A percentile compares a stretch with the other conserved stretches of the same genome.
These are phyloP conservation scores for Lasiodiplodia gonubiensis DNA, from an alignment of 2,329 filamentous ascomycete genomes.

Conservation along the genomic window DNA sequence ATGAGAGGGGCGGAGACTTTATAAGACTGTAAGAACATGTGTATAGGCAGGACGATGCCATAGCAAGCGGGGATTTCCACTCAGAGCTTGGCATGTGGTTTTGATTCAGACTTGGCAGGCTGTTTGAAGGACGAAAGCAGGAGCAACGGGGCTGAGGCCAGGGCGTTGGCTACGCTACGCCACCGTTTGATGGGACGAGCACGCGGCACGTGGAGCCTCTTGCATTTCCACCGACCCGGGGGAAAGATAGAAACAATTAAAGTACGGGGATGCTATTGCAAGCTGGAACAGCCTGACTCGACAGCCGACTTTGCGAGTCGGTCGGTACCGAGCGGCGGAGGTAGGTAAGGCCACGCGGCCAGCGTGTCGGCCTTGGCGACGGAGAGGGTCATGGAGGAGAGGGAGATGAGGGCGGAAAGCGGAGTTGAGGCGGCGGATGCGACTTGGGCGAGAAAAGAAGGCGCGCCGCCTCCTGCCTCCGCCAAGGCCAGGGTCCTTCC, in stretches of 20 bases:
- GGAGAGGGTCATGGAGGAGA: neutral
- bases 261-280: slow-evolving; percentile 4
- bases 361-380: slow-evolving; percentile 4
- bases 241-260: neutral
- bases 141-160: neutral
- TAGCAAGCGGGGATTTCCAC: slow-evolving; percentile 8
- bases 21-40: neutral
- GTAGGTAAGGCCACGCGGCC: slow-evolving; percentile 5
- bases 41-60: neutral
- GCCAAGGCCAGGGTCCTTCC: neutral
- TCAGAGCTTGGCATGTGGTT: neutral
- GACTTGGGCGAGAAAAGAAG: neutral
- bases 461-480: neutral
- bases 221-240: neutral
- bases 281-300: slow-evolving; percentile 2
- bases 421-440: neutral
- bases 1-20: neutral
- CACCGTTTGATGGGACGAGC: neutral
- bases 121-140: neutral
- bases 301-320: neutral
- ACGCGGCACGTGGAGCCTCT: neutral
- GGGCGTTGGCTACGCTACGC: neutral
- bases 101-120: neutral
- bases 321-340: neutral
- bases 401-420: neutral